Percentiles rank a stretch among this genome's conserved stretches.
Conservation (phyloP, 1,284 basidiomycete species). For the Cutaneotrichosporon mucoides region DNA sequence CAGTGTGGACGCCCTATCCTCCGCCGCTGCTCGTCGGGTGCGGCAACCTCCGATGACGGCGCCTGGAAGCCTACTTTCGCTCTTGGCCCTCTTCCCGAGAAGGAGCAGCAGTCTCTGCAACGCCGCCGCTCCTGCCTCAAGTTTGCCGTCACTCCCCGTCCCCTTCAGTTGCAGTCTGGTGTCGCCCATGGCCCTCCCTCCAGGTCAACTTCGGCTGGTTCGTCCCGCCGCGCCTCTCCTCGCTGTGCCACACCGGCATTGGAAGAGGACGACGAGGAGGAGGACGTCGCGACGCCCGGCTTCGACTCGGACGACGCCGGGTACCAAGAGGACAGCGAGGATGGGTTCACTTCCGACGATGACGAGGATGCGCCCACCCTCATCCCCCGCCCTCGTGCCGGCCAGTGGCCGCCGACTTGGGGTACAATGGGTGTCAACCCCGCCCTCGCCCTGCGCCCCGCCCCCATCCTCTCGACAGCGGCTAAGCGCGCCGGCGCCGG, state of each 20-base stretch:
- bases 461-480: conserved; percentile 12
- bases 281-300: conserved; percentile 9
- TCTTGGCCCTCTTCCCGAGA: not conserved
- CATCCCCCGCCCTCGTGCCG: not conserved
- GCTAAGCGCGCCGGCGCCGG: not conserved
- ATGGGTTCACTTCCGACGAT: conserved; percentile 21
- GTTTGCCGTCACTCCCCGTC: conserved; percentile 21
- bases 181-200: too few species aligned
- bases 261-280: conserved; percentile 9
- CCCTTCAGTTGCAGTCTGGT: conserved; percentile 9
- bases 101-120: not conserved
- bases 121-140: conserved; percentile 20
- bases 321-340: conserved; percentile 24
- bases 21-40: conserved; percentile 9
- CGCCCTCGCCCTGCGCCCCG: not conserved
- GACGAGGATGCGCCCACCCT: conserved; percentile 9
- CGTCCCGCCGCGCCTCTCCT: not conserved
- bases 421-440: not conserved
- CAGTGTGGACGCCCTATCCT: conserved; percentile 11
- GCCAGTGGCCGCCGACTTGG: conserved; percentile 5
- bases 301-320: conserved; percentile 16
- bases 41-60: not conserved
- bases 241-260: not conserved
- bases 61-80: not conserved
- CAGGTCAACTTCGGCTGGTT: not conserved